Evolutionary conservation across 192 early-diverging fungal species (phyloP), one percentile per base, ranked within the genome.

Genomic region (Jimgerdemannia flammicorona): DNA sequence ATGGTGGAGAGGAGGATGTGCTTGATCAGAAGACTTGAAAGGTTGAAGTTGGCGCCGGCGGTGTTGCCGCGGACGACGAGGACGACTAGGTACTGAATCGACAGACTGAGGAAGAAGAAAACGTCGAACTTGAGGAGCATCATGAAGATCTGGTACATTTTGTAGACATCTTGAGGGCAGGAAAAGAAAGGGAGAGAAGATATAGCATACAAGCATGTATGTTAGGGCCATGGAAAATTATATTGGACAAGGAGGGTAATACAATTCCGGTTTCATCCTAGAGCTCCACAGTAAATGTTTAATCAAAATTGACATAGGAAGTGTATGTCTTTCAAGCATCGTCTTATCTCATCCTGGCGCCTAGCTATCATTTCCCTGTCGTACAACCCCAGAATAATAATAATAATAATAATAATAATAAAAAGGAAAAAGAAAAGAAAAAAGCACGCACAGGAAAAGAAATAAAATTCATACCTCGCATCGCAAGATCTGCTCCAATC

Each of bases 71-170:
- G 84, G 39, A 93, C 80, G 1, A 93, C 85, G 66, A 93, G 75
- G 42, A 92, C 83, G 40, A 87, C 90, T 40, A 93, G 81, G 67
- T 87, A 88, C 77, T 94, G 92, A 49, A 93, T 87, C n/a, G 91
- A 92, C 69, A 92, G 91, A 17, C 91, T 87, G 43, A 94, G 85
- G 64, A 94, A 91, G 64, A 94, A 94, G 75, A 93, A 93, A 64
- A 93, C 83, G 74, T 93, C 91, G 18, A 95, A 91, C 80, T 95
- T 95, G 66, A 95, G 83, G 49, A 95, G 79, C 77, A 92, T 95
- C 69, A 93, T 89, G 73, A 95, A 87, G 70, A 95, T 91, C 77
- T 92, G 92, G 70, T 92, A 90, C 78, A 88, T 88, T 77, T 90
- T 91, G 84, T 92, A 95, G 73, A 87, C 86, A 43, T 90, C 86